Evolutionary conservation across 495 filamentous ascomycete genomes (phyloP).

Genomic region (Penicillium soppii): DNA sequence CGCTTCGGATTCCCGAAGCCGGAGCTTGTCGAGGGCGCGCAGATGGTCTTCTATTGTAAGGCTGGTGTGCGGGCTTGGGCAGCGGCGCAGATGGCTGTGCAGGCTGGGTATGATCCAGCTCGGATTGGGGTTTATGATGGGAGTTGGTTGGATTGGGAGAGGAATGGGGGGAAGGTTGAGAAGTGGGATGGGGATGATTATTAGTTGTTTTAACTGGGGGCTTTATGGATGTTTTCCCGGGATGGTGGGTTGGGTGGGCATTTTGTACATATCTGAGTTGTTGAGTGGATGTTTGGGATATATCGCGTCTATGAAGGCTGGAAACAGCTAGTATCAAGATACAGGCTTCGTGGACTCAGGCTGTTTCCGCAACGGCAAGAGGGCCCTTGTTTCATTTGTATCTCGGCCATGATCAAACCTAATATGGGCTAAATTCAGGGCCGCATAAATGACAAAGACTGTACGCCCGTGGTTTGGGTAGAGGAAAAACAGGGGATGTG

Average conservation of each 20-base stretch:
- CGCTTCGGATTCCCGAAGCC: conserved; percentile 50
- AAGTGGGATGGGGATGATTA: conserved; percentile 42
- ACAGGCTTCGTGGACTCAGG: too few species aligned
- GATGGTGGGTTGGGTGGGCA: too few species aligned
- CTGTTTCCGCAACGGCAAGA: too few species aligned
- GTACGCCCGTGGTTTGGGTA: too few species aligned
- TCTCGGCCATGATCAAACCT: too few species aligned
- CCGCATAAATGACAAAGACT: too few species aligned
- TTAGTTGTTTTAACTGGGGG: not conserved
- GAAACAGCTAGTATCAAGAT: too few species aligned
- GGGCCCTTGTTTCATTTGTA: too few species aligned
- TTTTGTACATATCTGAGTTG: not conserved
- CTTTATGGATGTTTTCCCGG: not conserved
- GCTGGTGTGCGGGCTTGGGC: conserved; percentile 78
- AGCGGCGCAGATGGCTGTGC: conserved; percentile 76
- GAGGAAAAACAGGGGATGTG: too few species aligned
- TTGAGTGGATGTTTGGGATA: not conserved
- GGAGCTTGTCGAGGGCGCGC: conserved; percentile 13
- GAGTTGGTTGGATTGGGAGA: conserved; percentile 87
- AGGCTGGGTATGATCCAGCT: conserved; percentile 71
- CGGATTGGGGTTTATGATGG: conserved; percentile 79
- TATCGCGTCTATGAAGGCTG: too few species aligned
- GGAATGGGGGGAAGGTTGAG: conserved; percentile 62
- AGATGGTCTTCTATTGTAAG: conserved; percentile 88
- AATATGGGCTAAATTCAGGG: too few species aligned